Evolutionary conservation across 75 land plant species (phyloP), one percentile per base, ranked within the genome.

Genomic region (Ceratopteris richardii): DNA sequence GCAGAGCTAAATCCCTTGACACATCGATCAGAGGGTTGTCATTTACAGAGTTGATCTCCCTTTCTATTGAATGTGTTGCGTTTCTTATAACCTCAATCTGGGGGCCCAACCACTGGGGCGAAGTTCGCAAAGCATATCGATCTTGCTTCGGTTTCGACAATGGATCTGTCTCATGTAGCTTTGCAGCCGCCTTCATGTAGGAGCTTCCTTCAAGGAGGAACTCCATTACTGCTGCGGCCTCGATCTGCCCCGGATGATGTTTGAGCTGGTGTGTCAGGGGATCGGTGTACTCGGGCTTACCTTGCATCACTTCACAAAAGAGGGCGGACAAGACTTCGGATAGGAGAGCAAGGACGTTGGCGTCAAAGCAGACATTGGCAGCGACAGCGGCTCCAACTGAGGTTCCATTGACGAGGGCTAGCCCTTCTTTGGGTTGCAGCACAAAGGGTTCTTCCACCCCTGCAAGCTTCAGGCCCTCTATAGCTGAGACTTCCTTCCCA

Each of bases 351-450:
- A 80, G 66, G n/a, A 82, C 19, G 48, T 82, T 82, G 4, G 83
- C 66, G n/a, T 82, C 85, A 59, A 48, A 82, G 46, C 79, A 58
- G 2, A 73, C 83, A 20, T 56, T 61, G 44, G 83, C 58, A 2
- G 83, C 83, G 0, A 81, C 22, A 18, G 67, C 86, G 0, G 85
- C 67, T 11, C 86, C 86, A n/a, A 80, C 85, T 18, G 85, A 71
- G 13, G 86, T 83, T 26, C 86, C 86, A 18, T 83, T 83, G 48
- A 83, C 86, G 0, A 81, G 77, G 5, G 86, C 86, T 10, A 81
- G 68, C 0, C 83, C 83, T 48, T 81, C 83, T 60, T 81, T 81
- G 0, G 83, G 82, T 62, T 54, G 80, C 1, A 81, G 68, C 65
- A 72, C 80, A 48, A 86, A 88, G 52, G 91, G 91, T 6, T 16